Conservation (phyloP, 345 rosid genomes). For the Mercurialis annua region DNA sequence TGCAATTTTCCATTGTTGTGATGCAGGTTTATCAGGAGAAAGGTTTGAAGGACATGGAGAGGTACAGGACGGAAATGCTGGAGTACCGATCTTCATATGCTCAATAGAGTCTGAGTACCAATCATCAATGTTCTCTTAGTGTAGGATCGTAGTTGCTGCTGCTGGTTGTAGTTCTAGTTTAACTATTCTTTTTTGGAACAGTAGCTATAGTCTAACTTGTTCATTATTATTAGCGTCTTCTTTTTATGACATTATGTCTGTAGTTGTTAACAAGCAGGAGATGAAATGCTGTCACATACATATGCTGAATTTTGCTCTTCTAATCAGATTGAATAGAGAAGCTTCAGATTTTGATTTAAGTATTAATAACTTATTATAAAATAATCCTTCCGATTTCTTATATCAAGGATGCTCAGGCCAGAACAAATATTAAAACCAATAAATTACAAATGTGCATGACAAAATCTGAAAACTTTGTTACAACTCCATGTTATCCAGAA, state of each 20-base stretch:
- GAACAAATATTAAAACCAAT: constrained; percentile 2
- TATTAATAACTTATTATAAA: no score
- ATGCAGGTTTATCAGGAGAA: constrained; percentile 69
- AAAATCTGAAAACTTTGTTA: constrained; percentile 14
- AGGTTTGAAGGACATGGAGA: constrained; percentile 66
- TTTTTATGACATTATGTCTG: not conserved
- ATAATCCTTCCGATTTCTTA: no score
- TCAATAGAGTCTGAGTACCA: no score
- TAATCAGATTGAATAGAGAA: not conserved
- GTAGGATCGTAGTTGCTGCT: not conserved
- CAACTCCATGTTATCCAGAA: constrained; percentile 14
- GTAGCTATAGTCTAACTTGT: not conserved
- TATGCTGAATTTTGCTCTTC: not conserved
- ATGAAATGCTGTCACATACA: not conserved
- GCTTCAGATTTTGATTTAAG: not conserved
- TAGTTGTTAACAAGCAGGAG: not conserved
- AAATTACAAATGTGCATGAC: not conserved
- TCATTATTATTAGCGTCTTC: not conserved
- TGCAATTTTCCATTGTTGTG: not conserved
- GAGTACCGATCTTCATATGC: constrained; percentile 46
- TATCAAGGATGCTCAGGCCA: not conserved
- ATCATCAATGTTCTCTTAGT: not conserved
- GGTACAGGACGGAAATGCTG: constrained; percentile 67
- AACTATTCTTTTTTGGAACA: no score
- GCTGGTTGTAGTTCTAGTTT: no score